Percentiles rank a stretch among this genome's conserved stretches.
Conservation (phyloP, 805 yeast species). For the Pichia manshurica region DNA sequence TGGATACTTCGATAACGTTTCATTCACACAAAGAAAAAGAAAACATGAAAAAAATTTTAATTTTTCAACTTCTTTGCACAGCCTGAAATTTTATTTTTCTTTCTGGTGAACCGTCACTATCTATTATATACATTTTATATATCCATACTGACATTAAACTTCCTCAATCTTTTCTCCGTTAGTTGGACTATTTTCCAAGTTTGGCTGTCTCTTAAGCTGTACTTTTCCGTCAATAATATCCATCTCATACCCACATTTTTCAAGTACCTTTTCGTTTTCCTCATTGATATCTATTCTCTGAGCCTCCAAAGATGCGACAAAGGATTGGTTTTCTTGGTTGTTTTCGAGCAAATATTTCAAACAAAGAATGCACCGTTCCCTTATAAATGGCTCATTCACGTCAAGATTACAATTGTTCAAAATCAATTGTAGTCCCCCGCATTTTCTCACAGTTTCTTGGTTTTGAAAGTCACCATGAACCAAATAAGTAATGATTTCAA, state of each 20-base stretch:
- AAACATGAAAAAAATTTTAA: background rate
- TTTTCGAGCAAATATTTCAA: slow-evolving; percentile 59
- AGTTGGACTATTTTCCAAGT: background rate
- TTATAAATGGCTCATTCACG: slow-evolving; percentile 79
- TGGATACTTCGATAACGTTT: too few relatives aligned
- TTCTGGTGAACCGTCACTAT: background rate
- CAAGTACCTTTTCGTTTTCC: slow-evolving; percentile 38
- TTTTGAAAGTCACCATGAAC: slow-evolving; percentile 44
- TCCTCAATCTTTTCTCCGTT: background rate
- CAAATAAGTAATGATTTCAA: slow-evolving; percentile 61
- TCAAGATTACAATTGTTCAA: slow-evolving; percentile 82
- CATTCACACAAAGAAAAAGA: background rate
- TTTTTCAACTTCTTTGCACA: slow-evolving; percentile 1
- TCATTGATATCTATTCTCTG: slow-evolving; percentile 54
- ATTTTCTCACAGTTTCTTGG: slow-evolving; percentile 63
- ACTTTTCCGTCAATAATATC: slow-evolving; percentile 70
- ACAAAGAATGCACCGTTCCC: slow-evolving; percentile 80
- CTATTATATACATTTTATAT: too few relatives aligned
- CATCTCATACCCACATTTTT: slow-evolving; percentile 72
- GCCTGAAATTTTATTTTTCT: slow-evolving; percentile 2
- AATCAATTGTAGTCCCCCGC: slow-evolving; percentile 65
- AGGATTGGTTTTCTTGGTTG: slow-evolving; percentile 65
- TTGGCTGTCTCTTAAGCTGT: slow-evolving; percentile 34
- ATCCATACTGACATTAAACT: too few relatives aligned
- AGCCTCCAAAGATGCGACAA: slow-evolving; percentile 77